A percentile compares a stretch with the other conserved stretches of the same genome.
Conservation (phyloP, 2,329 filamentous ascomycete species). For the Akanthomyces lecanii region DNA sequence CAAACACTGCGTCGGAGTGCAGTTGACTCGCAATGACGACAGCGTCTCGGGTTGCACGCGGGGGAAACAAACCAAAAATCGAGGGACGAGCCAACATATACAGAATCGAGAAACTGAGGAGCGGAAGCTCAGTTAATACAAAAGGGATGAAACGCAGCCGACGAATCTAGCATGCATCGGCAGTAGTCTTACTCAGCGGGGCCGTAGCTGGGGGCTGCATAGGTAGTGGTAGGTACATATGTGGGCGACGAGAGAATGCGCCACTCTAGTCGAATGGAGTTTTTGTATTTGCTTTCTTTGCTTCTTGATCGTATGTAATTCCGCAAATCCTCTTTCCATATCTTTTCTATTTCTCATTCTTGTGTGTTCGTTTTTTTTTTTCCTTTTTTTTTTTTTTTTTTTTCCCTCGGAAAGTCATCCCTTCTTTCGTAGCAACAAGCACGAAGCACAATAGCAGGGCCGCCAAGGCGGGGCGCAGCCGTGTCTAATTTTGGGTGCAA, state of each 20-base stretch:
- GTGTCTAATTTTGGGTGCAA: slow-evolving; percentile 14
- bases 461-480: neutral
- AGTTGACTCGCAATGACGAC: neutral
- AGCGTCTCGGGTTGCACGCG: neutral
- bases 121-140: slow-evolving; percentile 2
- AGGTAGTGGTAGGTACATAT: no score
- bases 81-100: neutral
- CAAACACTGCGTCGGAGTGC: neutral
- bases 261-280: no score
- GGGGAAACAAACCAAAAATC: neutral
- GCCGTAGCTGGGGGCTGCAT: neutral
- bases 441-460: neutral
- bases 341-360: no score
- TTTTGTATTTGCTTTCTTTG: no score
- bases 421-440: no score
- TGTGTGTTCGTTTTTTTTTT: no score
- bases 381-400: no score
- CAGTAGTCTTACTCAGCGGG: slow-evolving; percentile 13
- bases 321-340: no score
- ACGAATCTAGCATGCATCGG: neutral
- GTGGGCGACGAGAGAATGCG: no score
- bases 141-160: slow-evolving; percentile 7
- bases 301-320: no score
- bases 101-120: neutral
- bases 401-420: no score